Evolutionary conservation across 306 rosid genomes (phyloP).

Genomic region (Luffa acutangula): DNA sequence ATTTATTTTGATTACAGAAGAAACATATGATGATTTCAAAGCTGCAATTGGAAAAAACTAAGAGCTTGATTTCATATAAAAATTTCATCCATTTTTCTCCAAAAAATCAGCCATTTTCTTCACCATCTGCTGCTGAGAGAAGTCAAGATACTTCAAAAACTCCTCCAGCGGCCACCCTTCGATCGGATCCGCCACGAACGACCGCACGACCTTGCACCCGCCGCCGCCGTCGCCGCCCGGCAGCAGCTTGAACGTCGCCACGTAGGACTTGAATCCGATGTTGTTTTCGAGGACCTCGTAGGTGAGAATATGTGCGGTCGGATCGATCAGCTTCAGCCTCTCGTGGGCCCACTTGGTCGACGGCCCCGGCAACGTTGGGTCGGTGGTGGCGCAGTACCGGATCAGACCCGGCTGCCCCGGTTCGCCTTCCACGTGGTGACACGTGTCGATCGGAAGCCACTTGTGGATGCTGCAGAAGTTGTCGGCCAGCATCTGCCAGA

Average conservation of each 20-base stretch:
- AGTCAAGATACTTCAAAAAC: slow-evolving; percentile 13
- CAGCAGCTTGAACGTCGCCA: slow-evolving; percentile 22
- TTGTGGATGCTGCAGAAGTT: slow-evolving; percentile 43
- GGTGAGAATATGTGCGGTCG: slow-evolving; percentile 20
- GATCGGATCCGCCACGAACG: slow-evolving; percentile 41
- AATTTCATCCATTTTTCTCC: not conserved
- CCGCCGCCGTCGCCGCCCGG: not conserved
- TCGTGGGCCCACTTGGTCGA: not conserved
- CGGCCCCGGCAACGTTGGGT: not conserved
- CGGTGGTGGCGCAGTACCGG: slow-evolving; percentile 29
- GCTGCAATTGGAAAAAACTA: not conserved
- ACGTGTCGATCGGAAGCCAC: slow-evolving; percentile 33
- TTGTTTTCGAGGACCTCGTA: slow-evolving; percentile 32
- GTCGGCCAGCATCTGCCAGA: slow-evolving; percentile 26
- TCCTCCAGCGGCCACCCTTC: slow-evolving; percentile 36
- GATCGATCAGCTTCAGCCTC: slow-evolving; percentile 20
- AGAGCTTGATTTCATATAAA: not conserved
- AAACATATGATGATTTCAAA: too few relatives aligned
- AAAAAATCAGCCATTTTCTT: slow-evolving; percentile 27
- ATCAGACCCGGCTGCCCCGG: slow-evolving; percentile 38
- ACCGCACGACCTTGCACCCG: slow-evolving; percentile 50
- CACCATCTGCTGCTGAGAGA: slow-evolving; percentile 22
- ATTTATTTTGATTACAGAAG: too few relatives aligned
- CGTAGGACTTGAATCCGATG: slow-evolving; percentile 34
- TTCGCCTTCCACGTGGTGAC: slow-evolving; percentile 26